Evolutionary conservation across 805 yeast genomes (phyloP).

Genomic region (Danielia reshetovae): DNA sequence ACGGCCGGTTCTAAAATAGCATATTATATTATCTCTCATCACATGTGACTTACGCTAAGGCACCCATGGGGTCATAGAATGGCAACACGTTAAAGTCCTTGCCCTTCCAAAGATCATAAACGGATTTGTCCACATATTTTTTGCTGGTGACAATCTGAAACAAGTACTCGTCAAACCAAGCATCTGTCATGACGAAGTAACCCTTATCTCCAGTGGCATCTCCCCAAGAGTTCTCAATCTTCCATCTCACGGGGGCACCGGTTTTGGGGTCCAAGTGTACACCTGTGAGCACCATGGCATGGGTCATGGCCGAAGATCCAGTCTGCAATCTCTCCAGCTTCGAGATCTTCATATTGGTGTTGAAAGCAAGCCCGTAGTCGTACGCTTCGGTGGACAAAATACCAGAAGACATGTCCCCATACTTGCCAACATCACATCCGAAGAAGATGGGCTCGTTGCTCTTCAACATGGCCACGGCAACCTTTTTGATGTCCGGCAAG

Average conservation of each 20-base stretch:
- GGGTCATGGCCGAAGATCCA: conserved; percentile 78
- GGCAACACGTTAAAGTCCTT: conserved; percentile 33
- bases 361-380: conserved; percentile 59
- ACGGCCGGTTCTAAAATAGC: too few relatives aligned
- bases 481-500: conserved; percentile 51
- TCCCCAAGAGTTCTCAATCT: conserved; percentile 45
- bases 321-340: conserved; percentile 71
- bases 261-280: conserved; percentile 61
- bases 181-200: conserved; percentile 41
- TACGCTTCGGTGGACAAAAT: conserved; percentile 68
- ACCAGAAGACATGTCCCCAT: conserved; percentile 59
- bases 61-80: conserved; percentile 41
- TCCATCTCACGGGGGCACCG: conserved; percentile 41
- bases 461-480: conserved; percentile 66
- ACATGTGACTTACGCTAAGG: conserved; percentile 35
- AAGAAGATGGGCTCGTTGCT: conserved; percentile 79
- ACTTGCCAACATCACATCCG: conserved; percentile 87
- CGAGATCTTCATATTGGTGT: conserved; percentile 44
- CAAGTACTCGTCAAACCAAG: conserved; percentile 42
- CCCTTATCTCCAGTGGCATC: conserved; percentile 38
- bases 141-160: conserved; percentile 39
- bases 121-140: conserved; percentile 33
- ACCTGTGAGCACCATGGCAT: conserved; percentile 83
- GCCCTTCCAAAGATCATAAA: conserved; percentile 32
- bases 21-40: neutral